Percentiles rank a stretch among this genome's conserved stretches.
Evolutionary conservation across 495 filamentous ascomycete species (phyloP).

Genomic region (Ascodesmis nigricans): DNA sequence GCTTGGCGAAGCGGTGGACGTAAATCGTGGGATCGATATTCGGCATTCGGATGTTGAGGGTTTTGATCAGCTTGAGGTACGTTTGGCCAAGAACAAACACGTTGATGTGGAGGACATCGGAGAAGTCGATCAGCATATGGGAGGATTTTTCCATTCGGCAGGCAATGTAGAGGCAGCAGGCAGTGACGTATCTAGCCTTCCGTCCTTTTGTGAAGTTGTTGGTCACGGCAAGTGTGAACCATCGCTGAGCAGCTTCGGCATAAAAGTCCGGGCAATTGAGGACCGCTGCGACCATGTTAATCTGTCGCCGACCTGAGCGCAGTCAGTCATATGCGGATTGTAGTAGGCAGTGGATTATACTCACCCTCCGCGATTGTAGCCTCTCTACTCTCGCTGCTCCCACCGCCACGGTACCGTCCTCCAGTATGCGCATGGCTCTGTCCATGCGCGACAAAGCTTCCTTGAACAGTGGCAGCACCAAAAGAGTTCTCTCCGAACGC

Average conservation of each 20-base stretch:
- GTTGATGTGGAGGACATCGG: slow-evolving; percentile 59
- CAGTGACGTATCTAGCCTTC: slow-evolving; percentile 57
- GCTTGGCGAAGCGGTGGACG: slow-evolving; percentile 68
- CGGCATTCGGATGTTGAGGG: slow-evolving; percentile 45
- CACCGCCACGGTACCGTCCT: slow-evolving; percentile 32
- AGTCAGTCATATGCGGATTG: too few relatives aligned
- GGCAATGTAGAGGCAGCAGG: slow-evolving; percentile 68
- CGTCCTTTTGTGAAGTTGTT: slow-evolving; percentile 79
- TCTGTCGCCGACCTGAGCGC: slow-evolving; percentile 31
- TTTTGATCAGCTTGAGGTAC: slow-evolving; percentile 38
- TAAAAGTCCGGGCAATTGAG: slow-evolving; percentile 22
- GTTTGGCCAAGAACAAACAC: slow-evolving; percentile 75
- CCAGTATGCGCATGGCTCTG: slow-evolving; percentile 44
- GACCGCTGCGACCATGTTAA: slow-evolving; percentile 29
- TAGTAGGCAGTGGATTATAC: too few relatives aligned
- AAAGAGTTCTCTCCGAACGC: slow-evolving; percentile 63
- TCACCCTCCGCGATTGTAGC: slow-evolving; percentile 44
- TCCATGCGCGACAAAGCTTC: slow-evolving; percentile 62
- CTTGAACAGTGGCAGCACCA: slow-evolving; percentile 80
- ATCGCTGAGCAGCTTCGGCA: slow-evolving; percentile 17
- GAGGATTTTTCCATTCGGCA: slow-evolving; percentile 44
- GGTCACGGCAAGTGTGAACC: slow-evolving; percentile 52
- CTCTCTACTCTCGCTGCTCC: slow-evolving; percentile 42
- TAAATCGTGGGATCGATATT: slow-evolving; percentile 47
- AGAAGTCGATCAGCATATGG: slow-evolving; percentile 85